phyloP scores from a whole-genome alignment of 2,329 filamentous ascomycete species.

The Botrytis squamosa region DNA sequence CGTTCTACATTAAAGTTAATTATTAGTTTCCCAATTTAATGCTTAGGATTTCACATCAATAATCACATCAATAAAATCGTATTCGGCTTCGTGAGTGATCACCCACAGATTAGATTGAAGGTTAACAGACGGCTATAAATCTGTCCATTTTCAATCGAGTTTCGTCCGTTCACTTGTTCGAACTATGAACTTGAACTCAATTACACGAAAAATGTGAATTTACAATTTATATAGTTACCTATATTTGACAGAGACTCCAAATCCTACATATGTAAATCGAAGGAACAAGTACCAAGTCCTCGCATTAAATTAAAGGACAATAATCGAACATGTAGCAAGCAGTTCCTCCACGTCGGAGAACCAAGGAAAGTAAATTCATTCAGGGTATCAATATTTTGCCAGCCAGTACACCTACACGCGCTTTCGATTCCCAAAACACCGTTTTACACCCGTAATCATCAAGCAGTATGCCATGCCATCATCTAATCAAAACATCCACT shows the following conservation, averaged over 20 bases:
- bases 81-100: neutral
- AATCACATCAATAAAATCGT: neutral
- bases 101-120: neutral
- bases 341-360: neutral
- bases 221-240: neutral
- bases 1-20: neutral
- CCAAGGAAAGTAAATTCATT: neutral
- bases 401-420: neutral
- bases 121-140: neutral
- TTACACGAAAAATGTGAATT: neutral
- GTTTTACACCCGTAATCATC: too few species aligned
- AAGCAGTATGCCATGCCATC: constrained; percentile 1
- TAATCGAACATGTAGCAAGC: neutral
- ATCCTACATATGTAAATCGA: neutral
- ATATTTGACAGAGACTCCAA: neutral
- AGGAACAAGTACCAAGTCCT: neutral
- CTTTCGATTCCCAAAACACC: neutral
- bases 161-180: neutral
- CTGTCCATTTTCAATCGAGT: neutral
- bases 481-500: constrained; percentile 60
- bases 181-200: neutral
- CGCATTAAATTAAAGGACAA: neutral
- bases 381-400: constrained; percentile 11
- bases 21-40: neutral
- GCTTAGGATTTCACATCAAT: neutral